Conservation (phyloP, 345 rosid species). For the Adansonia digitata region DNA sequence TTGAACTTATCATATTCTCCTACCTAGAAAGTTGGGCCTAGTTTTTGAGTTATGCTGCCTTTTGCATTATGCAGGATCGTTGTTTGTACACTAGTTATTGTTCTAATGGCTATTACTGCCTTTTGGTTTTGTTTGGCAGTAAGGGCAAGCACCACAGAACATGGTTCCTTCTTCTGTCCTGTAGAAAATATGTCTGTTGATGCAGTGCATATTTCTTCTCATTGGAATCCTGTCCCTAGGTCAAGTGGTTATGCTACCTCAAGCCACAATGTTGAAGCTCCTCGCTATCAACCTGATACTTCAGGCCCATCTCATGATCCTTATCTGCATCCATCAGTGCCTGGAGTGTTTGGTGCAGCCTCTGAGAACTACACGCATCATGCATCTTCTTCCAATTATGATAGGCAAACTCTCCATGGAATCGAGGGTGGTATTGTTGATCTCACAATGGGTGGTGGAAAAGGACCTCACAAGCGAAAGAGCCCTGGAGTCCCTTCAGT, state of each 20-base stretch:
- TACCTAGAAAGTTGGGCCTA: not conserved
- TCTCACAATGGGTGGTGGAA: conserved; percentile 43
- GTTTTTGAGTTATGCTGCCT: not conserved
- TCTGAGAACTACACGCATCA: conserved; percentile 44
- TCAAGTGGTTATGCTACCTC: conserved; percentile 47
- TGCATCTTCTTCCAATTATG: conserved; percentile 57
- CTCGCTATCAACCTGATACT: conserved; percentile 48
- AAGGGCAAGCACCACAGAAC: conserved; percentile 40
- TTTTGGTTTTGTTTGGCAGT: conserved; percentile 32
- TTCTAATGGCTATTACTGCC: conserved; percentile 10
- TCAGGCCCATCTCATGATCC: conserved; percentile 44
- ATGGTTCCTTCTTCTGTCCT: conserved; percentile 46
- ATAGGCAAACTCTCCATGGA: conserved; percentile 40
- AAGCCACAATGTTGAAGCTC: conserved; percentile 41
- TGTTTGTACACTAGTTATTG: conserved; percentile 2
- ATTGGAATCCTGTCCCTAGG: conserved; percentile 53
- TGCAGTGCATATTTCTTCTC: conserved; percentile 47
- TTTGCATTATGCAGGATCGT: conserved; percentile 3
- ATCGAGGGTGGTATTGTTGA: conserved; percentile 48
- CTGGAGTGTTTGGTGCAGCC: conserved; percentile 37
- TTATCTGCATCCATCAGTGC: conserved; percentile 35
- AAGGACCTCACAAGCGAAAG: conserved; percentile 71
- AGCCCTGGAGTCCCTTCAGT: conserved; percentile 56
- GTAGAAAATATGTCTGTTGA: conserved; percentile 42
- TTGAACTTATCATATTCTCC: not conserved